Evolutionary conservation across 352 stramenopile species (phyloP), one percentile per base, ranked within the genome.

Genomic region (Phytopythium montanum): DNA sequence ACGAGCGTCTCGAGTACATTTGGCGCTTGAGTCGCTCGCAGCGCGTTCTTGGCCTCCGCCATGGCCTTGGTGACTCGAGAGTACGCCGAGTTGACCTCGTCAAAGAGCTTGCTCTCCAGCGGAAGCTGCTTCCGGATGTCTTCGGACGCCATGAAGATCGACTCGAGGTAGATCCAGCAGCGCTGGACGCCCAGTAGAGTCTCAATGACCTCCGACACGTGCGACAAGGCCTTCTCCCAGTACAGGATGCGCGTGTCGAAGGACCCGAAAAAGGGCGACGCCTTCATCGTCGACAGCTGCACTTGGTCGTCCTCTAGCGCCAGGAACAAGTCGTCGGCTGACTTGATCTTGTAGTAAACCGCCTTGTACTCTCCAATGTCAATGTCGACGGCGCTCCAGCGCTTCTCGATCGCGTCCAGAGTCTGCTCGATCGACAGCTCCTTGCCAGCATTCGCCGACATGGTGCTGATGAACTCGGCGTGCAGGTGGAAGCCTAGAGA

Each of bases 161-260:
- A 95, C 71, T 98, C 94, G 41, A 98, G 62, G 63, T 98, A 98
- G 19, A 98, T 97, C 93, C 93, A 98, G 62, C 94, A 97, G 2
- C 90, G 85, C 59, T 98, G 93, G 16, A 98, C 92, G 9, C 73
- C 77, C 9, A 98, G 70, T 18, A 95, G 49, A 1, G 80, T 94
- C 56, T 98, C 91, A 29, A 98, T 82, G 6, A 97, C 89, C 61
- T 98, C 93, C 0, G 87, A 97, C 45, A 98, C 82, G 36, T 80
- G 77, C 14, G 88, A 82, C 1, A 98, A 72, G 1, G 76, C 59
- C 33, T 81, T 84, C 65, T 98, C 90, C 92, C 90, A 98, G 45
- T 85, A 85, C 63, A 96, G 62, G 55, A 98, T 95, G 39, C 87
- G 80, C 6, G 79, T 82, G 44, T 94, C 75, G 52, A 98, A 98